phyloP scores from a whole-genome alignment of 1,284 basidiomycete genomes.

The Puccinia brachypodii region DNA sequence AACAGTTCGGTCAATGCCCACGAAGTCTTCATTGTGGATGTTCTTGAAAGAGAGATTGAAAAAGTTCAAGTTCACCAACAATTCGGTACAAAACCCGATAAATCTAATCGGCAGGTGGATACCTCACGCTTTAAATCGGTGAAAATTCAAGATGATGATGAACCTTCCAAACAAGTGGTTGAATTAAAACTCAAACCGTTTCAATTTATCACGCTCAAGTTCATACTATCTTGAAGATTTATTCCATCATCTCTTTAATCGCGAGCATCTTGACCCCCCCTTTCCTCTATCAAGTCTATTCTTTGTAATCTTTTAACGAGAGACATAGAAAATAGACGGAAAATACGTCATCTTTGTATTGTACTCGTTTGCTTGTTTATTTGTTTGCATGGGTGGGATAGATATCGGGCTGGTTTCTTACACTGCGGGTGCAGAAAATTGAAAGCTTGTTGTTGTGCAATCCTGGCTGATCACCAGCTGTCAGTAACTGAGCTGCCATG shows the following conservation, averaged over 20 bases:
- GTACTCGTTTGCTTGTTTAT: no score
- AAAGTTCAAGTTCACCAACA: not conserved
- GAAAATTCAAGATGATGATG: not conserved
- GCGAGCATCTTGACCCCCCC: no score
- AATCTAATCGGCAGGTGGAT: not conserved
- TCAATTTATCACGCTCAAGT: constrained; percentile 25
- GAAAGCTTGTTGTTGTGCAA: no score
- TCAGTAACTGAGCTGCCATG: no score
- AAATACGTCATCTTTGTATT: no score
- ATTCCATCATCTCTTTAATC: not conserved
- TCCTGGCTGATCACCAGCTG: no score
- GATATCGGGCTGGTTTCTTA: no score
- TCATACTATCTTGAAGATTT: not conserved
- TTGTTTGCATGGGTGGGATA: no score
- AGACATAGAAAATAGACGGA: no score
- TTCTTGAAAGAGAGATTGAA: constrained; percentile 39
- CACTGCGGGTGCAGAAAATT: no score
- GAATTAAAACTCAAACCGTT: constrained; percentile 25
- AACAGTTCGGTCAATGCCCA: constrained; percentile 9
- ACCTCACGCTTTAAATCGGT: not conserved
- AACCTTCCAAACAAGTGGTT: not conserved
- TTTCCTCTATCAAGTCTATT: not conserved
- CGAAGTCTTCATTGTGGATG: constrained; percentile 34
- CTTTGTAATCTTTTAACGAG: no score
- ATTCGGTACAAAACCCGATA: no score